Evolutionary conservation across 2,329 filamentous ascomycete species (phyloP).

Genomic region (Stagonosporopsis rhizophila): DNA sequence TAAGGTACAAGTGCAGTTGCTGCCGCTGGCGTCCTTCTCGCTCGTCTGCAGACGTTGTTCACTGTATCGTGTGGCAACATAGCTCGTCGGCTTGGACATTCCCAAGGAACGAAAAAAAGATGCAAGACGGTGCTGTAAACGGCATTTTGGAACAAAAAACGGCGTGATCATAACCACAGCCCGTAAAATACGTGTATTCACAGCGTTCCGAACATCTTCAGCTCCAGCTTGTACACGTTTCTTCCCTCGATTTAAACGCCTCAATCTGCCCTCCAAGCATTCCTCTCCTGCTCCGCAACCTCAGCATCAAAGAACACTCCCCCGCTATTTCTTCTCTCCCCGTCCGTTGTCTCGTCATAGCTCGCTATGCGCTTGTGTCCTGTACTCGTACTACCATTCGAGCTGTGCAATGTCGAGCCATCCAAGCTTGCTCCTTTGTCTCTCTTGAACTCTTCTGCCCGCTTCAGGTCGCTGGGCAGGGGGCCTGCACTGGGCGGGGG

Average conservation of each 20-base stretch:
- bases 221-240: too few species aligned
- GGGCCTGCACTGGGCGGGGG: slow-evolving; percentile 28
- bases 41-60: background rate
- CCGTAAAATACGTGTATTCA: too few species aligned
- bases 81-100: too few species aligned
- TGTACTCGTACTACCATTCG: background rate
- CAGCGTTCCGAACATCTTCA: too few species aligned
- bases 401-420: slow-evolving; percentile 10
- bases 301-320: slow-evolving; percentile 15
- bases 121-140: too few species aligned
- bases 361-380: slow-evolving; percentile 13
- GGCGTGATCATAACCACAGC: too few species aligned
- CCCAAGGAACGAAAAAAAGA: too few species aligned
- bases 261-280: slow-evolving; percentile 8
- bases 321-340: slow-evolving; percentile 3
- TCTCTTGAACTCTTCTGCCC: slow-evolving; percentile 37
- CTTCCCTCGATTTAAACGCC: background rate
- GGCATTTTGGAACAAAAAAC: too few species aligned
- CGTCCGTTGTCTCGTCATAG: slow-evolving; percentile 15
- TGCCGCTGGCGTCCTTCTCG: background rate
- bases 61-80: background rate
- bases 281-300: slow-evolving; percentile 13
- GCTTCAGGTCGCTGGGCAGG: slow-evolving; percentile 32
- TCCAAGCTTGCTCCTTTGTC: slow-evolving; percentile 26
- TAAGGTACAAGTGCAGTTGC: too few species aligned